A percentile compares a stretch with the other conserved stretches of the same genome.
These are phyloP conservation scores for Daldinia childiae DNA, from an alignment of 495 filamentous ascomycete genomes.

Conservation along the genomic window DNA sequence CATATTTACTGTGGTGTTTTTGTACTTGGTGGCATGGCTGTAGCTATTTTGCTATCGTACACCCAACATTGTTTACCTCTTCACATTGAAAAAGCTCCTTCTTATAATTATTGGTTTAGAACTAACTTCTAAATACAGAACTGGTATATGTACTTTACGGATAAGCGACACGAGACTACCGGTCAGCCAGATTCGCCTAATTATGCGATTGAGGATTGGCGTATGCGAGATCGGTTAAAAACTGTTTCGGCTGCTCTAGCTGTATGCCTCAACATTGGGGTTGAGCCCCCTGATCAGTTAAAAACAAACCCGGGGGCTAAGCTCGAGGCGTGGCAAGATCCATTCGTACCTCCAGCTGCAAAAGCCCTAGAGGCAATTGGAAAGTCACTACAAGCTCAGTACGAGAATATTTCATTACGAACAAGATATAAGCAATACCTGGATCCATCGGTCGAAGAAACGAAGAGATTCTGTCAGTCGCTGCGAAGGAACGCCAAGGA, in stretches of 20 bases:
- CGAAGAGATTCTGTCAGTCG: conserved; percentile 91
- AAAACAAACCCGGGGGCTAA: conserved; percentile 93
- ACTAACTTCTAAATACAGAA: conserved; percentile 60
- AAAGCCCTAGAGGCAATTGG: conserved; percentile 95
- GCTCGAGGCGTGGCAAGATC: conserved; percentile 97
- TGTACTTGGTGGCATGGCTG: neutral
- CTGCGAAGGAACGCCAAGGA: conserved; percentile 92
- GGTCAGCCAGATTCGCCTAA: conserved; percentile 77
- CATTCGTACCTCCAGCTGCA: conserved; percentile 76
- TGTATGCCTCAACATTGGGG: conserved; percentile 95
- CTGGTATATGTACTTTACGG: conserved; percentile 99
- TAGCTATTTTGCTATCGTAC: neutral
- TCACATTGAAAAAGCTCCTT: neutral
- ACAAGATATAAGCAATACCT: conserved; percentile 97
- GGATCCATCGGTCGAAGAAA: conserved; percentile 96
- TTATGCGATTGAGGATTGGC: conserved; percentile 85
- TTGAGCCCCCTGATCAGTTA: conserved; percentile 93
- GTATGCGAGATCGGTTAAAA: conserved; percentile 95
- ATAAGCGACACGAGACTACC: conserved; percentile 96
- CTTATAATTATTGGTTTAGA: conserved; percentile 39
- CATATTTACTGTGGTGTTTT: neutral
- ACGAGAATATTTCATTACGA: conserved; percentile 91
- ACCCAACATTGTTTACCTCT: neutral
- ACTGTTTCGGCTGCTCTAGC: conserved; percentile 94
- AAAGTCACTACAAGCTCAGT: conserved; percentile 92